phyloP scores from a whole-genome alignment of 2,329 filamentous ascomycete species.

The Epichloe glyceriae region DNA sequence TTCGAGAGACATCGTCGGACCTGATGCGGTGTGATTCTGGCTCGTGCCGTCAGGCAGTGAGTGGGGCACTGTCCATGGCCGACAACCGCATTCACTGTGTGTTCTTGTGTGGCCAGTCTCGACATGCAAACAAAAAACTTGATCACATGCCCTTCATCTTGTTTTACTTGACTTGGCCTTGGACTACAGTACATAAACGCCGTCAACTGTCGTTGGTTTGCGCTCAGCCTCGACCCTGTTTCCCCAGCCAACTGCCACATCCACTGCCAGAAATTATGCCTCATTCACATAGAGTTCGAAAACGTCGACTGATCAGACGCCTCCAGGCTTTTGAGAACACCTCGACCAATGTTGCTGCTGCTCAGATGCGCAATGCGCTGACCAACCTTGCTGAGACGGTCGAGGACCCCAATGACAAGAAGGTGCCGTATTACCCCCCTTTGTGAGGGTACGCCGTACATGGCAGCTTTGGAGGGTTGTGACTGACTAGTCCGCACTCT shows the following conservation, averaged over 20 bases:
- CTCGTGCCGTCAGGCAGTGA: not conserved
- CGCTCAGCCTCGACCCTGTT: not conserved
- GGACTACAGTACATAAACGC: not conserved
- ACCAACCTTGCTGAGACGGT: conserved; percentile 88
- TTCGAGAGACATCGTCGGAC: not conserved
- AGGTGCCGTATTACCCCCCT: conserved; percentile 44
- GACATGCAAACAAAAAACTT: not conserved
- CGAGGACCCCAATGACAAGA: conserved; percentile 66
- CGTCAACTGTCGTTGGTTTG: not conserved
- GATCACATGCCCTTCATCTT: not conserved
- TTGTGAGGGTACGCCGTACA: not conserved
- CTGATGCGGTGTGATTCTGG: not conserved
- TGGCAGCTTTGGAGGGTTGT: not conserved
- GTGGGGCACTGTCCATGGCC: not conserved
- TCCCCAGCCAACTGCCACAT: not conserved
- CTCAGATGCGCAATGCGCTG: conserved; percentile 96
- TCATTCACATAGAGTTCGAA: not conserved
- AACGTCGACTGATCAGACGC: conserved; percentile 14
- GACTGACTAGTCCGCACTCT: conserved; percentile 2
- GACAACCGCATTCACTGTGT: too few species aligned
- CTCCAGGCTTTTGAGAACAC: conserved; percentile 94
- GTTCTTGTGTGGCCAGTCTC: not conserved
- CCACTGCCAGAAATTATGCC: not conserved
- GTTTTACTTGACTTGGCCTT: not conserved
- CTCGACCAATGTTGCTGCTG: conserved; percentile 92